phyloP scores from a whole-genome alignment of 2,329 filamentous ascomycete species.

The Penicillium fuscoglaucum region DNA sequence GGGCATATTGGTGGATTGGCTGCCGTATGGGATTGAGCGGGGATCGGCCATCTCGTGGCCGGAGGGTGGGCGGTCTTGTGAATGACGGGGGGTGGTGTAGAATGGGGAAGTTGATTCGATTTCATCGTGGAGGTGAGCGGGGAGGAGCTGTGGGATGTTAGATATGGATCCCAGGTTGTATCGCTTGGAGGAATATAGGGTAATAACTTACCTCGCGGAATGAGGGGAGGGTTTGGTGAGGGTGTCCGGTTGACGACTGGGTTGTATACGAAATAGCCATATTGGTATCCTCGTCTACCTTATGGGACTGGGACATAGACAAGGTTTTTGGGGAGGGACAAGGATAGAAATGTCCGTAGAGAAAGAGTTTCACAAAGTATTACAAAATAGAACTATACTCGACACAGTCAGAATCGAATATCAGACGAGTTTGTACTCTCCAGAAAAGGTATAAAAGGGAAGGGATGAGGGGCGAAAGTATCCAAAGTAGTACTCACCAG shows the following conservation, averaged over 20 bases:
- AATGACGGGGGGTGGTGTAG: conserved; percentile 30
- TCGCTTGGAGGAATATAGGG: not conserved
- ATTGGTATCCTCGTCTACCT: conserved; percentile 36
- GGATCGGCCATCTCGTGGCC: conserved; percentile 34
- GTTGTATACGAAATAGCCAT: conserved; percentile 44
- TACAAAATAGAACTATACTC: conserved; percentile 4
- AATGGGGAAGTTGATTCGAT: conserved; percentile 42
- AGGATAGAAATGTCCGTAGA: not conserved
- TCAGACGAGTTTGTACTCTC: not conserved
- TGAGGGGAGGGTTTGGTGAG: conserved; percentile 37
- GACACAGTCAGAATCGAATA: not conserved
- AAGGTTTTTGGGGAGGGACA: conserved; percentile 13
- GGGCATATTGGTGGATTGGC: conserved; percentile 22
- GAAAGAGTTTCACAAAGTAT: conserved; percentile 1
- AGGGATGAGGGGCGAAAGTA: not conserved
- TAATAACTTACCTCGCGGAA: conserved; percentile 39
- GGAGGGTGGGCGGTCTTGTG: conserved; percentile 34
- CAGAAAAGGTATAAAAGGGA: not conserved
- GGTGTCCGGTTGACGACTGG: conserved; percentile 33
- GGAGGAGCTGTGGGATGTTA: conserved; percentile 35
- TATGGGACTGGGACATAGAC: conserved; percentile 41
- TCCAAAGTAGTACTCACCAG: conserved; percentile 19
- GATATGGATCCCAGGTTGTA: not conserved
- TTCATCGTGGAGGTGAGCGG: conserved; percentile 44
- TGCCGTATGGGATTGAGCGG: conserved; percentile 28